phyloP scores from a whole-genome alignment of 352 stramenopile genomes.

The Stramenopiles sp. region DNA sequence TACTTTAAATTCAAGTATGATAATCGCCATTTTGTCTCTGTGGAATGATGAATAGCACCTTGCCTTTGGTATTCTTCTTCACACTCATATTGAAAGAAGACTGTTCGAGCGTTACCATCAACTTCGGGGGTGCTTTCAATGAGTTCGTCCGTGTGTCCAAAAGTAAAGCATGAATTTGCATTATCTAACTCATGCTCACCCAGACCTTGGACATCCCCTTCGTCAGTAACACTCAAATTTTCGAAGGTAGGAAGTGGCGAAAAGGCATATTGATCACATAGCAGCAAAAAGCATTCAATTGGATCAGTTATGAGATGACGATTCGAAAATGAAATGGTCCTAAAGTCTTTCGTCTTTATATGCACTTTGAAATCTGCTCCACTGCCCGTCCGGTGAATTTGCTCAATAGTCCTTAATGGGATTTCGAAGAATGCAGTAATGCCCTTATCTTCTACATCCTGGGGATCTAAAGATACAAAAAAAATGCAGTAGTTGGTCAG shows the following conservation, averaged over 20 bases:
- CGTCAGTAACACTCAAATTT: background rate
- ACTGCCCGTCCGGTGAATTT: background rate
- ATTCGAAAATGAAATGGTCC: background rate
- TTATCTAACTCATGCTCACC: too few species aligned
- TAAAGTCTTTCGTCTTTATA: background rate
- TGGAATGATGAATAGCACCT: background rate
- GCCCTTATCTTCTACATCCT: background rate
- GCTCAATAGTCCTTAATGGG: background rate
- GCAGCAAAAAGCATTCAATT: background rate
- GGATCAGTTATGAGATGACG: background rate
- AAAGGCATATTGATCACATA: background rate
- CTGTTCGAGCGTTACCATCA: background rate
- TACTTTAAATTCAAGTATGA: constrained; percentile 34
- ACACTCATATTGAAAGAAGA: too few species aligned
- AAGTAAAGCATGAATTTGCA: background rate
- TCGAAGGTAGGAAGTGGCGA: background rate
- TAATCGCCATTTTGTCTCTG: constrained; percentile 18
- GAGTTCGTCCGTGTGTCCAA: background rate
- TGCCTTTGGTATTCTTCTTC: background rate
- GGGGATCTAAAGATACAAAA: background rate
- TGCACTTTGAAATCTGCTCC: too few species aligned
- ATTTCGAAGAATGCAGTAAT: background rate
- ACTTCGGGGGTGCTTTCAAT: too few species aligned
- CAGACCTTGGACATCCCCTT: too few species aligned
- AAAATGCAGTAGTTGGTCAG: background rate